Evolutionary conservation across 2,329 filamentous ascomycete species (phyloP), one percentile per base, ranked within the genome.

Genomic region (Apiospora koreana): DNA sequence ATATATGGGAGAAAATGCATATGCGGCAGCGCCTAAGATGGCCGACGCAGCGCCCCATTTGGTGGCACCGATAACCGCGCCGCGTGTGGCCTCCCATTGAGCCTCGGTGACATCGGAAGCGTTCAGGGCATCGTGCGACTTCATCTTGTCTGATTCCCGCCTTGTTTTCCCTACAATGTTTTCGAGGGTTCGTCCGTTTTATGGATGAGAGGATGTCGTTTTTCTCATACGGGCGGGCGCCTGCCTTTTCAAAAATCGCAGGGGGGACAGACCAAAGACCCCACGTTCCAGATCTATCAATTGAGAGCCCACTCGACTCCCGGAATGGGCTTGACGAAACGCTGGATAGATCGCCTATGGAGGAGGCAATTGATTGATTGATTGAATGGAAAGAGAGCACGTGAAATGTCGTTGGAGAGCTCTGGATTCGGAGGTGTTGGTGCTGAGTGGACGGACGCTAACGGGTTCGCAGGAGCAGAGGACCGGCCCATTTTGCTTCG

Each of bases 1-100:
- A 78, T 95, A 95, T 25, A 95, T 21, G 0, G 93, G 93, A 68
- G 90, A 93, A 76, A 90, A 86, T 28, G 84, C 82, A 73, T 89
- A 91, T 23, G 89, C 93, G 7, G 89, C 76, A 28, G 84, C 90
- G 25, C 87, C 91, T 9, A 93, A 83, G 31, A 91, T 78, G 0
- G 87, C 91, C 21, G 88, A 87, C 70, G 86, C 89, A n/a, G 87
- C 81, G 69, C 92, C 93, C 91, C 92, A 95, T 85, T 91, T 94
- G 23, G 88, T 80, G 46, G 91, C 91, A 23, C 93, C 93, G 64
- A 86, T 81, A 42, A 88, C 80, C 23, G 91, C 93, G 45, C 93
- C 93, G 72, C 86, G 86, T 2, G 86, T 86, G 45, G 92, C 93
- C 76, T 93, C 91, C 89, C 91, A 92, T 54, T 91, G 90, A 65